These are phyloP conservation scores for Xylariaceae sp. DNA, from an alignment of 2,329 filamentous ascomycete species.

Conservation along the genomic window DNA sequence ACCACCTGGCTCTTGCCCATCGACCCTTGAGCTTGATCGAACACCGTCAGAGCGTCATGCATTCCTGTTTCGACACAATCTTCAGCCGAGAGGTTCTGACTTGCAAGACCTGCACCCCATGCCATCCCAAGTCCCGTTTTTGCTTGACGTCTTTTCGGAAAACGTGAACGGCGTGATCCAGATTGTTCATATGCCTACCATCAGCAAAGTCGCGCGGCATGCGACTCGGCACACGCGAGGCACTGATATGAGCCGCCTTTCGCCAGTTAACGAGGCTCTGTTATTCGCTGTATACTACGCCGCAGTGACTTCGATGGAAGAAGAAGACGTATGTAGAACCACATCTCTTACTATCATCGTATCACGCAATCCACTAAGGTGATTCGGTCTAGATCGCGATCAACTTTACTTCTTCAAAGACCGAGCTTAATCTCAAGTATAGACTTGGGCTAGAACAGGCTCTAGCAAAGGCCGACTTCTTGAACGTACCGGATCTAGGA, in stretches of 20 bases:
- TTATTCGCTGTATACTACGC: constrained; percentile 59
- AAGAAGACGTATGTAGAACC: constrained; percentile 47
- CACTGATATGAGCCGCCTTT: constrained; percentile 31
- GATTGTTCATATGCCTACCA: constrained; percentile 45
- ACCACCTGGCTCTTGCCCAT: constrained; percentile 27
- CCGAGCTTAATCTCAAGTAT: constrained; percentile 38
- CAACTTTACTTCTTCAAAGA: constrained; percentile 41
- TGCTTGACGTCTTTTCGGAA: constrained; percentile 49
- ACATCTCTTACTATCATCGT: background rate
- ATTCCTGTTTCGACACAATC: constrained; percentile 51
- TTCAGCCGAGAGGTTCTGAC: constrained; percentile 30
- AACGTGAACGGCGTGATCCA: constrained; percentile 48
- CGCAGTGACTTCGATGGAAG: constrained; percentile 54
- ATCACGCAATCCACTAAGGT: background rate
- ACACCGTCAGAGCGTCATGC: constrained; percentile 46
- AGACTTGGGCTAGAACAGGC: constrained; percentile 45
- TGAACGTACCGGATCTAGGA: constrained; percentile 48
- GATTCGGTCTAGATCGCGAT: constrained; percentile 21
- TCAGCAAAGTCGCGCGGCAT: constrained; percentile 38
- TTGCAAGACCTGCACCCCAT: constrained; percentile 46
- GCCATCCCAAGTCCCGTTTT: constrained; percentile 54
- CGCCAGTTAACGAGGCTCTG: constrained; percentile 48
- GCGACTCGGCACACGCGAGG: constrained; percentile 35
- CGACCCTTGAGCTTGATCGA: constrained; percentile 40
- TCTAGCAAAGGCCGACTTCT: constrained; percentile 47